phyloP scores from a whole-genome alignment of 495 filamentous ascomycete species.

The Clavariopsis aquatica region DNA sequence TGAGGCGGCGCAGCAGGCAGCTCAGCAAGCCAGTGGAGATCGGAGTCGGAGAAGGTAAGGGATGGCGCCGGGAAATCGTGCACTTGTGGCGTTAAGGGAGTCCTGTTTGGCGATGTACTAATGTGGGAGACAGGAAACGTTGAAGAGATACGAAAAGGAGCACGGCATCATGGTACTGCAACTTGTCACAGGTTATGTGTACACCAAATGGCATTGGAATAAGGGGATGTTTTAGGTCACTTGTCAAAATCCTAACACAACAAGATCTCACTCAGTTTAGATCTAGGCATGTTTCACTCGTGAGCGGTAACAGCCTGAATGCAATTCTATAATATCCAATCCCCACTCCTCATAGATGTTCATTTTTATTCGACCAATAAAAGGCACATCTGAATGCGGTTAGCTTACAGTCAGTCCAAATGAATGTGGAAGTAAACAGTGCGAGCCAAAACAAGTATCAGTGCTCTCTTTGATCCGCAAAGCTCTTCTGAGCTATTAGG shows the following conservation, averaged over 20 bases:
- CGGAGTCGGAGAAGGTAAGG: conserved; percentile 33
- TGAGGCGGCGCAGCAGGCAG: conserved; percentile 35
- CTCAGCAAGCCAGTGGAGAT: conserved; percentile 35
- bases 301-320: too few relatives aligned
- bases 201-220: too few relatives aligned
- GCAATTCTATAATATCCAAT: too few relatives aligned
- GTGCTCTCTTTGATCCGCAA: conserved; percentile 21
- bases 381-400: background rate
- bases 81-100: background rate
- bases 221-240: too few relatives aligned
- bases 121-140: background rate
- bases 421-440: background rate
- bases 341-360: too few relatives aligned
- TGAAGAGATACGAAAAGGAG: too few relatives aligned
- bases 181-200: too few relatives aligned
- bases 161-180: too few relatives aligned
- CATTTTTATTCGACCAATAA: too few relatives aligned
- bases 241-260: too few relatives aligned
- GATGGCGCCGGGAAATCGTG: background rate
- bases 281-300: background rate
- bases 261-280: too few relatives aligned
- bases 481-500: background rate
- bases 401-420: background rate
- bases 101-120: background rate
- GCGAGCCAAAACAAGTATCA: conserved; percentile 2